phyloP scores from a whole-genome alignment of 179 eudicot species.

The Patellifolia procumbens region DNA sequence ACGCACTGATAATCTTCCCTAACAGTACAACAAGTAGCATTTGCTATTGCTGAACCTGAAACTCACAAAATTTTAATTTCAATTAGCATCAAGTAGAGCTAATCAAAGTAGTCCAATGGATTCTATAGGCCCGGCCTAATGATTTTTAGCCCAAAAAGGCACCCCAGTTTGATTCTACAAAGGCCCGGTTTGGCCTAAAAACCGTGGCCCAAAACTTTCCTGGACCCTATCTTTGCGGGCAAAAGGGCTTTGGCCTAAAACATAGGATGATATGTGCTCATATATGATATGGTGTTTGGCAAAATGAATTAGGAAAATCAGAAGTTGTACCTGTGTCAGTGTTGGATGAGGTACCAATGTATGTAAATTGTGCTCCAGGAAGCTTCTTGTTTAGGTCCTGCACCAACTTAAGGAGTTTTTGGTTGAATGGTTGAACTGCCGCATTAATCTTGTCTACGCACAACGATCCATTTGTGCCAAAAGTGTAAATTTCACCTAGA shows the following conservation, averaged over 20 bases:
- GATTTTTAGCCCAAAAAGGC: no score
- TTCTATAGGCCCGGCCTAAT: no score
- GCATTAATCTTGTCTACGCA: slow-evolving; percentile 62
- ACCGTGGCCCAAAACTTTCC: no score
- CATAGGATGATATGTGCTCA: neutral
- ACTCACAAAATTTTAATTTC: no score
- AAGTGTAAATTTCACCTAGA: slow-evolving; percentile 12
- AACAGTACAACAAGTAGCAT: slow-evolving; percentile 28
- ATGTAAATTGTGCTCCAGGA: slow-evolving; percentile 26
- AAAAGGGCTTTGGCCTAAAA: no score
- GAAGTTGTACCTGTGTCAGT: slow-evolving; percentile 6
- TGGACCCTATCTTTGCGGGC: no score
- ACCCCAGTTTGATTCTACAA: no score
- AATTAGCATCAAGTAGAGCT: no score
- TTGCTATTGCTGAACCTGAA: slow-evolving; percentile 24
- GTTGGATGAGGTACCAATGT: slow-evolving; percentile 18
- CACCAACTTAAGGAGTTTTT: slow-evolving; percentile 24
- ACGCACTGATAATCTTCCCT: slow-evolving; percentile 16
- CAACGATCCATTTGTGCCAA: slow-evolving; percentile 11
- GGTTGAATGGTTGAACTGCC: slow-evolving; percentile 51
- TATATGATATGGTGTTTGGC: no score
- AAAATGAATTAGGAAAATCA: no score
- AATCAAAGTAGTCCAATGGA: no score
- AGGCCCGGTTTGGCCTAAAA: no score
- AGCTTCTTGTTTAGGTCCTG: slow-evolving; percentile 28